Evolutionary conservation across 176 grass and related monocot genomes (phyloP).

Genomic region (Carex scoparia): DNA sequence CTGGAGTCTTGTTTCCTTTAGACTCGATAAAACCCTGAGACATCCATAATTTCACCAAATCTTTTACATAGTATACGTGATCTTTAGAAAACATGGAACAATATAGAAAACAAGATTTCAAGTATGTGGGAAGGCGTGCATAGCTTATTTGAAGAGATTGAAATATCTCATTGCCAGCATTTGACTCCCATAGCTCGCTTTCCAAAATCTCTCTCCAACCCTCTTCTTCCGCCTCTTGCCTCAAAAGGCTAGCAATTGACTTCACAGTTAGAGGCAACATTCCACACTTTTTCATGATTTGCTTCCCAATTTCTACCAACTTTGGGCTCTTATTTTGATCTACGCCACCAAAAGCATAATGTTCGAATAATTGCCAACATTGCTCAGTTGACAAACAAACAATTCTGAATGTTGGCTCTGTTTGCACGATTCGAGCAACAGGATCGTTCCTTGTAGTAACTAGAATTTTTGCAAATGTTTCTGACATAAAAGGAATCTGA

Average conservation of each 20-base stretch:
- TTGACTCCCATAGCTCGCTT: slow-evolving; percentile 40
- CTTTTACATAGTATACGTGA: neutral
- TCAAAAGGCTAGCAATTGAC: slow-evolving; percentile 28
- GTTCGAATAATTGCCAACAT: no score
- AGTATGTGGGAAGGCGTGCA: slow-evolving; percentile 5
- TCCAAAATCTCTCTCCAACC: slow-evolving; percentile 36
- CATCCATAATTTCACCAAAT: slow-evolving; percentile 32
- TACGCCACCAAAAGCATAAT: no score
- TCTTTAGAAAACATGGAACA: slow-evolving; percentile 31
- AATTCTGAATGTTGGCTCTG: no score
- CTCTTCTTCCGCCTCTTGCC: neutral
- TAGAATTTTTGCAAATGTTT: no score
- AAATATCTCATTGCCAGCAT: neutral
- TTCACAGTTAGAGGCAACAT: slow-evolving; percentile 14
- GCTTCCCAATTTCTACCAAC: no score
- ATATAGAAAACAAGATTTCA: slow-evolving; percentile 4
- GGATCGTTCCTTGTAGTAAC: no score
- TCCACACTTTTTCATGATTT: no score
- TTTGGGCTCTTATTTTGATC: no score
- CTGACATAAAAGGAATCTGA: no score
- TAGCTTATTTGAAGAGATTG: slow-evolving; percentile 37
- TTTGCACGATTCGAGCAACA: no score
- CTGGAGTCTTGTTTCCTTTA: no score
- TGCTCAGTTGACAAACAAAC: no score
- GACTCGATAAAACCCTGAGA: neutral